phyloP scores from a whole-genome alignment of 805 yeast species.

The Metschnikowia shivogae region DNA sequence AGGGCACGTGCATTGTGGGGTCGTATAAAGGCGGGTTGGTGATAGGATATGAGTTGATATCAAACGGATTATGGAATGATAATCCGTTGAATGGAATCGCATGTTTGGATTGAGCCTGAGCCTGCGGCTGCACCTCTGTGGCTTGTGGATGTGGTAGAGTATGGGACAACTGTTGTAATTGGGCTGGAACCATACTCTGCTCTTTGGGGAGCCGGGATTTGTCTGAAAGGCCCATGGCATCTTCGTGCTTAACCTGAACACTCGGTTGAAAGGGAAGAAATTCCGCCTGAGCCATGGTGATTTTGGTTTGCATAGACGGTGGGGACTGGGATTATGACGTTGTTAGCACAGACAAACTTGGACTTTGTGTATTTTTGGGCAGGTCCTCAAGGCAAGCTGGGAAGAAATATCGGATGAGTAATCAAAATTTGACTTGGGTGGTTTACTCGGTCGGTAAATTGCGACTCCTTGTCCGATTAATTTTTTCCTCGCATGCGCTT shows the following conservation, averaged over 20 bases:
- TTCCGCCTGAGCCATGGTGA: conserved; percentile 1
- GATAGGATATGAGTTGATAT: conserved; percentile 37
- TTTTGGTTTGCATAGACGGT: not conserved
- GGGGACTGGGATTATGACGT: not conserved
- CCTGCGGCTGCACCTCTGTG: not conserved
- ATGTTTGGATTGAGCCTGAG: conserved; percentile 5
- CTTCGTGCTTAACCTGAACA: conserved; percentile 1
- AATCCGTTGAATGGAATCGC: conserved; percentile 10
- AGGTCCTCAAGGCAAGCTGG: not conserved
- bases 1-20: conserved; percentile 36
- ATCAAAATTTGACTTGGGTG: not conserved
- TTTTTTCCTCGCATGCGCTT: conserved; percentile 3
- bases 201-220: not conserved
- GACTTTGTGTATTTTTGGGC: not conserved
- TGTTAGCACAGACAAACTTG: not conserved
- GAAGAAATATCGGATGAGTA: not conserved
- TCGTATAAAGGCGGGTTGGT: conserved; percentile 48
- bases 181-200: not conserved
- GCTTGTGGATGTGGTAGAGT: not conserved
- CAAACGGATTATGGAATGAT: conserved; percentile 36
- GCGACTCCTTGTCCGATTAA: not conserved
- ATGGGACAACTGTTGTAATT: conserved; percentile 2
- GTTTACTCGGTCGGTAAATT: not conserved
- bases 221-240: not conserved
- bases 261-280: not conserved